Percentiles rank a stretch among this genome's conserved stretches.
Conservation (phyloP, 2,329 filamentous ascomycete species). For the Cladosporium sp. region DNA sequence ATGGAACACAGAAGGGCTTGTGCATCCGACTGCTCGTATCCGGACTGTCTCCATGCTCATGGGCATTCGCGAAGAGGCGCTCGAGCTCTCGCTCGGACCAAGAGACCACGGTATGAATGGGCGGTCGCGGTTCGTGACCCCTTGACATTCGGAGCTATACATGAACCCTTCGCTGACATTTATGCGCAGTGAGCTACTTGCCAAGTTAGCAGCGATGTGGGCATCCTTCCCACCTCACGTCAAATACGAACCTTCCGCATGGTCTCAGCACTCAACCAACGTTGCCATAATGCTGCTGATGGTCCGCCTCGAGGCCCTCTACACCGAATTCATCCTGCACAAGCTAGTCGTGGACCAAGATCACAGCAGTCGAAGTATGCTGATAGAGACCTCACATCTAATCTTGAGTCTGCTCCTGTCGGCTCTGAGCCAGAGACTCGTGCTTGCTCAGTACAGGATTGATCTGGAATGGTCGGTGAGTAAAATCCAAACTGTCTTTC, state of each 20-base stretch:
- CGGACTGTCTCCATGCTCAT: not conserved
- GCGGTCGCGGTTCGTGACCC: not conserved
- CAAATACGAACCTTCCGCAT: not conserved
- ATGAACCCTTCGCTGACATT: not conserved
- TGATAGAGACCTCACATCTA: slow-evolving; percentile 16
- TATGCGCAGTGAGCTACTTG: not conserved
- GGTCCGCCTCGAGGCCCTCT: slow-evolving; percentile 5
- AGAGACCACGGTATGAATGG: not conserved
- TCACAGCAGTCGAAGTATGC: not conserved
- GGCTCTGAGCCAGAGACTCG: not conserved
- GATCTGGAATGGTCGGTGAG: not conserved
- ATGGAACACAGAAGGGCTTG: not conserved
- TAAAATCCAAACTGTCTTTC: not conserved
- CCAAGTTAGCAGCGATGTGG: not conserved
- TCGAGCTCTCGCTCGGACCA: not conserved
- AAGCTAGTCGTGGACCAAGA: slow-evolving; percentile 9
- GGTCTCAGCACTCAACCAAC: not conserved
- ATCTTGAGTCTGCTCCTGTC: slow-evolving; percentile 14
- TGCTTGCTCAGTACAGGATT: not conserved
- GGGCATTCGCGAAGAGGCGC: not conserved
- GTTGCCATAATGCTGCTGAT: not conserved
- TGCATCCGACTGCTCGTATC: not conserved
- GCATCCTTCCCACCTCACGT: not conserved
- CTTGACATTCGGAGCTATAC: too few relatives aligned
- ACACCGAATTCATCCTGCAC: slow-evolving; percentile 15